Percentiles rank a stretch among this genome's conserved stretches.
Conservation (phyloP, 2,329 filamentous ascomycete genomes). For the Aspergillus thermomutatus region DNA sequence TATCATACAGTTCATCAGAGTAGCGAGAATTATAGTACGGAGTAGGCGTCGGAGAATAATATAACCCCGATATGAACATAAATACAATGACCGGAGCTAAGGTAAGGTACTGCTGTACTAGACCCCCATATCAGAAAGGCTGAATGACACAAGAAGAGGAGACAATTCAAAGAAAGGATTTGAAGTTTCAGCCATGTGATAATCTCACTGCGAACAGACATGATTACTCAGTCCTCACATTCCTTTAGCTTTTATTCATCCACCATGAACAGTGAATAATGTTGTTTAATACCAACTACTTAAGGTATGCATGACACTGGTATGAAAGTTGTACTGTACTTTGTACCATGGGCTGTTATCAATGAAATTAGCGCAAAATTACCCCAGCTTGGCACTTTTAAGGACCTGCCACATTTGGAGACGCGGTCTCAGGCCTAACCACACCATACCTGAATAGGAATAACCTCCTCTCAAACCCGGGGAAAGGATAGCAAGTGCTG, state of each 20-base stretch:
- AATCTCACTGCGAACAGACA: too few relatives aligned
- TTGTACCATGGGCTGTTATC: neutral
- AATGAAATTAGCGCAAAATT: neutral
- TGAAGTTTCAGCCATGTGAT: neutral
- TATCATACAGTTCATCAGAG: neutral
- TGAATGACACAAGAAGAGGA: neutral
- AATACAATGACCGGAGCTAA: neutral
- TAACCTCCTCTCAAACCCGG: neutral
- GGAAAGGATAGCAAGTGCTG: neutral
- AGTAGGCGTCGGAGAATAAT: neutral
- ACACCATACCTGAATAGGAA: neutral
- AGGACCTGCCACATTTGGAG: conserved; percentile 14
- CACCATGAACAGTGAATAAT: neutral
- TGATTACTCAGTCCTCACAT: too few relatives aligned
- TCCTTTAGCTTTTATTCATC: too few relatives aligned
- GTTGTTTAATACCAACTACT: neutral
- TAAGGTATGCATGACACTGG: neutral
- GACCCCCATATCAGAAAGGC: neutral
- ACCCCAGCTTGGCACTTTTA: conserved; percentile 10
- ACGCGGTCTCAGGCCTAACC: neutral
- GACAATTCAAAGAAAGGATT: neutral
- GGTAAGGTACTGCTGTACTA: too few relatives aligned
- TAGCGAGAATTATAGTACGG: neutral
- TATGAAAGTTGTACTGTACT: too few relatives aligned
- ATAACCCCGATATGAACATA: neutral